These are phyloP conservation scores for Lactarius deliciosus DNA, from an alignment of 768 basidiomycete genomes.

Conservation along the genomic window DNA sequence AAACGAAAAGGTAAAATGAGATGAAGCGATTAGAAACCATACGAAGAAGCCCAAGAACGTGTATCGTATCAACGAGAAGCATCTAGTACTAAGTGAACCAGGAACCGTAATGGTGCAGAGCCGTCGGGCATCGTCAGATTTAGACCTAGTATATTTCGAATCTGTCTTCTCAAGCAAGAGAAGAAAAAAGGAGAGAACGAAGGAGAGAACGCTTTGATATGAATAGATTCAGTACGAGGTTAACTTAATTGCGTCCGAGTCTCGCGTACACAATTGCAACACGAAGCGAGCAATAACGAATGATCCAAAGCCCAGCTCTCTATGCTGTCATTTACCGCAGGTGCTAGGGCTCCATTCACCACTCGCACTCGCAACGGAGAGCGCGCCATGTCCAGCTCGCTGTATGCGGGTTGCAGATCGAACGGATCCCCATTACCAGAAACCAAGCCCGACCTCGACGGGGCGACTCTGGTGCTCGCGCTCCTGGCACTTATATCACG, in stretches of 20 bases:
- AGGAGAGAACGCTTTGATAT: neutral
- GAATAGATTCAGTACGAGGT: neutral
- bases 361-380: neutral
- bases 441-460: neutral
- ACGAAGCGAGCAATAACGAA: neutral
- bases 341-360: neutral
- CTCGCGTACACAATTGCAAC: neutral
- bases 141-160: neutral
- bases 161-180: neutral
- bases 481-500: neutral
- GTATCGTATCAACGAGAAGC: no score
- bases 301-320: neutral
- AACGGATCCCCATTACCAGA: slow-evolving; percentile 9
- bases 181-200: neutral
- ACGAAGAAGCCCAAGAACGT: no score
- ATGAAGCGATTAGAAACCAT: no score
- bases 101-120: no score
- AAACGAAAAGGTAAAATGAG: no score
- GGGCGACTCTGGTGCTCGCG: neutral
- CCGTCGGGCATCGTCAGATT: no score
- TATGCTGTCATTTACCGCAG: neutral
- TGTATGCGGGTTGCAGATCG: slow-evolving; percentile 27
- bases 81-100: no score
- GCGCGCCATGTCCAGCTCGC: slow-evolving; percentile 12
- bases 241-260: neutral